phyloP scores from a whole-genome alignment of 352 stramenopile genomes.

The Pythium periplocum region DNA sequence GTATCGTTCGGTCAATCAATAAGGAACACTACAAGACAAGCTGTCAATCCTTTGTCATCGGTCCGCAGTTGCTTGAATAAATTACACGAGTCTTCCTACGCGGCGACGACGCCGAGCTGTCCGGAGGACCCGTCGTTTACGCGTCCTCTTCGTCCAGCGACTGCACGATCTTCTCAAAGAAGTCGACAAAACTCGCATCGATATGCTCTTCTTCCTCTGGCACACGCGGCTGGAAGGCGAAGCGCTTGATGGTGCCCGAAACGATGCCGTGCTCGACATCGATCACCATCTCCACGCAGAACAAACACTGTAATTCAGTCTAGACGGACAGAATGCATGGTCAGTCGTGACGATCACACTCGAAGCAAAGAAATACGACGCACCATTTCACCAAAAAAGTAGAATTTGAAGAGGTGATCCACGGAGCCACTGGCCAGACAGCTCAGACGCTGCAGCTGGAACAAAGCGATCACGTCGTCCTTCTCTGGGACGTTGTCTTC shows the following conservation, averaged over 20 bases:
- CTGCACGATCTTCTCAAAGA: constrained; percentile 73
- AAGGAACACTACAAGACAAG: too few relatives aligned
- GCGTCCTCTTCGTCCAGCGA: constrained; percentile 35
- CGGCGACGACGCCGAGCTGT: too few relatives aligned
- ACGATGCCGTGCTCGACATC: constrained; percentile 44
- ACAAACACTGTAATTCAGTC: constrained; percentile 74
- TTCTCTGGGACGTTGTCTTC: constrained; percentile 50
- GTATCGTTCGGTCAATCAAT: too few relatives aligned
- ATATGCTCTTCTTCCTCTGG: constrained; percentile 75
- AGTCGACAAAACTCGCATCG: constrained; percentile 80
- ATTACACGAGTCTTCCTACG: constrained; percentile 15
- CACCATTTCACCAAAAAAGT: constrained; percentile 86
- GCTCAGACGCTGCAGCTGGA: constrained; percentile 59
- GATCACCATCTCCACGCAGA: constrained; percentile 78
- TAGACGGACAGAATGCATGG: constrained; percentile 8
- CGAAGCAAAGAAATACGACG: constrained; percentile 1
- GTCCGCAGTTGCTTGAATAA: constrained; percentile 23
- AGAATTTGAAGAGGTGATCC: constrained; percentile 80
- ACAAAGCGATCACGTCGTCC: constrained; percentile 71
- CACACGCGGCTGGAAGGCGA: constrained; percentile 48
- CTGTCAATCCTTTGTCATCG: too few relatives aligned
- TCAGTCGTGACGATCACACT: too few relatives aligned
- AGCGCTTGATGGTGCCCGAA: constrained; percentile 65
- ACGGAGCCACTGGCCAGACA: constrained; percentile 77
- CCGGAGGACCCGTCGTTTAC: too few relatives aligned